Evolutionary conservation across 78 protist genomes (phyloP), one percentile per base, ranked within the genome.

Genomic region (Dictyostelium brefeldianum): DNA sequence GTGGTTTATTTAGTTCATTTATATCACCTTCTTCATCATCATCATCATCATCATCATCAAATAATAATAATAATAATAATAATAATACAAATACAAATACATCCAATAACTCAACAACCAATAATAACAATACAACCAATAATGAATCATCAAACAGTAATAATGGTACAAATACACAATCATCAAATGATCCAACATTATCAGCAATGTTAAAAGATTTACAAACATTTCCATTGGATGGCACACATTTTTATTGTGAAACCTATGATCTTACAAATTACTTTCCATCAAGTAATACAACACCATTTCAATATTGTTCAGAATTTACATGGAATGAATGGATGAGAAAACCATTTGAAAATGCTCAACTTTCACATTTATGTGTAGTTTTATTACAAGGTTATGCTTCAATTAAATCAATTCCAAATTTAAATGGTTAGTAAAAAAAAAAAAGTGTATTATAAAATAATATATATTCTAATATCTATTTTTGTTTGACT

Each of bases 271-370:
- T 87, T 18, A 87, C 93, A 5, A 74, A 77, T 64, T 77, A 77
- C 27, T 87, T 87, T 31, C 93, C 93, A 17, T 87, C 92, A 1
- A 47, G 43, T 47, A 29, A 12, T 15, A n/a, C 41, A 10, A 57
- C 84, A 25, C 84, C 93, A 3, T 43, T 47, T 65, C 92, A 85
- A 48, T 87, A 62, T 70, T 62, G 84, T 48, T 64, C 93, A 57
- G 93, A 87, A 36, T 87, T 87, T 65, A 64, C 93, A 50, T 87
- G 93, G 93, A 87, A 87, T 54, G 93, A 87, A 77, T 87, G 93
- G 93, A 10, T 87, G 48, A 57, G 93, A 65, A 56, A 62, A 59
- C 93, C 93, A 77, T 87, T 87, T 50, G 75, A 64, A 10, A 57
- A 48, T 46, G 46, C 81, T 11, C 65, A 77, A 15, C 36, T 87